phyloP scores from a whole-genome alignment of 352 stramenopile genomes.

The Phytophthora podocarpi region DNA sequence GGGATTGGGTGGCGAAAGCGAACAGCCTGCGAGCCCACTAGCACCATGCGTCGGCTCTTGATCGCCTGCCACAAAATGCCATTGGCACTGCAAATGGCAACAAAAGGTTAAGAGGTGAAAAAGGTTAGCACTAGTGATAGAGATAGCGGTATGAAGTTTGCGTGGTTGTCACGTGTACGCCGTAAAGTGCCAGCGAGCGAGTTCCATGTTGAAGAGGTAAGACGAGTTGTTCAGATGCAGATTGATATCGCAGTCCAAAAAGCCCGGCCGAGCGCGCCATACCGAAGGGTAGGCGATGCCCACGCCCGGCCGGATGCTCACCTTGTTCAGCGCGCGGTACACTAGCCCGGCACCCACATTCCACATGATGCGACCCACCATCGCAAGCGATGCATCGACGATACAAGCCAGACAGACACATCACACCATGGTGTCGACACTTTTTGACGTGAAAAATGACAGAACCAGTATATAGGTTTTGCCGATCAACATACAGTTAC shows the following conservation, averaged over 20 bases:
- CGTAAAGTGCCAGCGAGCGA: slow-evolving; percentile 86
- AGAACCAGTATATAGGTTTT: not conserved
- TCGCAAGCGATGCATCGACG: slow-evolving; percentile 25
- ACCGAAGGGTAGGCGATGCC: slow-evolving; percentile 72
- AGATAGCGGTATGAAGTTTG: not conserved
- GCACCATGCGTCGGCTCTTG: slow-evolving; percentile 66
- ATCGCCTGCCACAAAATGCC: slow-evolving; percentile 61
- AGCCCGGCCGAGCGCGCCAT: slow-evolving; percentile 67
- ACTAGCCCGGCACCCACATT: slow-evolving; percentile 70
- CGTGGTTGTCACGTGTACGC: too few relatives aligned
- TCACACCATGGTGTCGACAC: too few relatives aligned
- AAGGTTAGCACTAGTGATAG: too few relatives aligned
- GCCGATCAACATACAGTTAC: not conserved
- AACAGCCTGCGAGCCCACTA: slow-evolving; percentile 62
- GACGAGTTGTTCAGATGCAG: slow-evolving; percentile 88
- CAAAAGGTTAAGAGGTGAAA: not conserved
- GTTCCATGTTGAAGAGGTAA: slow-evolving; percentile 86
- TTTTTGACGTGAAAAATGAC: slow-evolving; percentile 21
- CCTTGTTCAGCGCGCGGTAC: slow-evolving; percentile 64
- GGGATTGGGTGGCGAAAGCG: slow-evolving; percentile 63
- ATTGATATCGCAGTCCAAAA: slow-evolving; percentile 88
- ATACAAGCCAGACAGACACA: too few relatives aligned
- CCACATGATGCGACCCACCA: slow-evolving; percentile 80
- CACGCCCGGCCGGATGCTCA: slow-evolving; percentile 56
- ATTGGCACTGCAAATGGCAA: slow-evolving; percentile 23